Evolutionary conservation across 345 rosid species (phyloP).

Genomic region (Salix exigua): DNA sequence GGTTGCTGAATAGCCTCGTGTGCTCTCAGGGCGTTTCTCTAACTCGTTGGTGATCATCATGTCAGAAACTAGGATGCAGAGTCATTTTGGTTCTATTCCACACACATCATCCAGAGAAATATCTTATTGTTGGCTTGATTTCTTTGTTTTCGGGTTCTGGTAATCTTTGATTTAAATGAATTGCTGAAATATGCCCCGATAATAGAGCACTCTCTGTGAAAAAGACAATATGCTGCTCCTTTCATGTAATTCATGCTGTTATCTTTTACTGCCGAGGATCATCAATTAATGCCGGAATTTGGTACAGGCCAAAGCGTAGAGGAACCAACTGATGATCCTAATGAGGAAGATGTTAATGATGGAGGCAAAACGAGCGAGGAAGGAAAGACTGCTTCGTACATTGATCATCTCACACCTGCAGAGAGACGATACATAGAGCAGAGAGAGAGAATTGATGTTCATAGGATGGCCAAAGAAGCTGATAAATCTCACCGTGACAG

Average conservation of each 20-base stretch:
- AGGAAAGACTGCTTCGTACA: slow-evolving; percentile 32
- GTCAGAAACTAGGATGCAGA: background rate
- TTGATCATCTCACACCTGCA: slow-evolving; percentile 57
- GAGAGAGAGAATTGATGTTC: slow-evolving; percentile 57
- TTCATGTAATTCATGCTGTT: background rate
- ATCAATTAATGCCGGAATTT: background rate
- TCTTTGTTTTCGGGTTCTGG: background rate
- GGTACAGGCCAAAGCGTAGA: slow-evolving; percentile 35
- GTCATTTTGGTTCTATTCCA: background rate
- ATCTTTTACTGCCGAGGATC: background rate
- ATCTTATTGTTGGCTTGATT: background rate
- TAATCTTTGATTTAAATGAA: background rate
- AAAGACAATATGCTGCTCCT: background rate
- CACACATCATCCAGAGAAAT: no score
- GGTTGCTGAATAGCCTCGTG: background rate
- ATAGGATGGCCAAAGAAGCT: slow-evolving; percentile 65
- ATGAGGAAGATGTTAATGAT: slow-evolving; percentile 29
- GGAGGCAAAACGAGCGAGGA: slow-evolving; percentile 40
- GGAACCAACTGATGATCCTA: slow-evolving; percentile 11
- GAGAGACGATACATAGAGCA: slow-evolving; percentile 75
- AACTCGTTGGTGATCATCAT: no score
- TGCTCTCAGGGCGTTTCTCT: no score
- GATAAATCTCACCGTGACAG: slow-evolving; percentile 77
- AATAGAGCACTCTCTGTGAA: background rate
- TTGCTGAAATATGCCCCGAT: background rate